Percentiles rank a stretch among this genome's conserved stretches.
These are phyloP conservation scores for Mucor mucedo DNA, from an alignment of 371 early-diverging fungal genomes.

Conservation along the genomic window DNA sequence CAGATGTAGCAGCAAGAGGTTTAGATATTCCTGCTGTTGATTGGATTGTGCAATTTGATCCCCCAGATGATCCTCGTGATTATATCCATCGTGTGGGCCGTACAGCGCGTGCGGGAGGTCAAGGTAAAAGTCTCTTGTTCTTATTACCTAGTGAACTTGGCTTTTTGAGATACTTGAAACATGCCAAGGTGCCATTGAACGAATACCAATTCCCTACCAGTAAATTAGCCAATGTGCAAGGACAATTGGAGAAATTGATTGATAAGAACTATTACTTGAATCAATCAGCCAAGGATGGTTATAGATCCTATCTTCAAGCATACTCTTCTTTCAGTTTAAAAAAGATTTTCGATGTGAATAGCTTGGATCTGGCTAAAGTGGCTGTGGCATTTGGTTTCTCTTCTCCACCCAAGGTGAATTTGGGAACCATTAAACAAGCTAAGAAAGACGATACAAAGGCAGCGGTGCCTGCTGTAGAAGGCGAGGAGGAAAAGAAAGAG, in stretches of 20 bases:
- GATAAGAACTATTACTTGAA: slow-evolving; percentile 96
- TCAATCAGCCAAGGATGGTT: slow-evolving; percentile 92
- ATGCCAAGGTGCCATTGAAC: slow-evolving; percentile 93
- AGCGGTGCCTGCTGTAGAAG: too few relatives aligned
- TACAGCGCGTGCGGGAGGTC: slow-evolving; percentile 91
- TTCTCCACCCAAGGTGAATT: slow-evolving; percentile 92
- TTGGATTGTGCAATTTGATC: slow-evolving; percentile 99
- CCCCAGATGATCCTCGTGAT: slow-evolving; percentile 97
- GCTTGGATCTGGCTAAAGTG: slow-evolving; percentile 87
- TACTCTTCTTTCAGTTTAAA: slow-evolving; percentile 95
- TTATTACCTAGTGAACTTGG: slow-evolving; percentile 95
- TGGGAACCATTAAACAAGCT: slow-evolving; percentile 49
- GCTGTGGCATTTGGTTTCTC: slow-evolving; percentile 93
- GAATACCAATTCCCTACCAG: slow-evolving; percentile 92
- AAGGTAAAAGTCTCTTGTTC: slow-evolving; percentile 94
- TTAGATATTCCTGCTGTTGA: slow-evolving; percentile 98
- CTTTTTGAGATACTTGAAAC: slow-evolving; percentile 84
- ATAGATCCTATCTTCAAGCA: slow-evolving; percentile 91
- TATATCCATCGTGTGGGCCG: slow-evolving; percentile 99
- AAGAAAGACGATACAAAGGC: slow-evolving; percentile 12
- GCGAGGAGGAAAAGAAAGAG: background rate
- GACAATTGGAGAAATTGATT: slow-evolving; percentile 79
- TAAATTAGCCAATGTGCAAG: slow-evolving; percentile 94
- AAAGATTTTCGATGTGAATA: slow-evolving; percentile 89
- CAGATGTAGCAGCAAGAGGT: slow-evolving; percentile 98